A percentile compares a stretch with the other conserved stretches of the same genome.
These are phyloP conservation scores for Arthrobotrys pseudoclavata DNA, from an alignment of 2,329 filamentous ascomycete species.

Conservation along the genomic window DNA sequence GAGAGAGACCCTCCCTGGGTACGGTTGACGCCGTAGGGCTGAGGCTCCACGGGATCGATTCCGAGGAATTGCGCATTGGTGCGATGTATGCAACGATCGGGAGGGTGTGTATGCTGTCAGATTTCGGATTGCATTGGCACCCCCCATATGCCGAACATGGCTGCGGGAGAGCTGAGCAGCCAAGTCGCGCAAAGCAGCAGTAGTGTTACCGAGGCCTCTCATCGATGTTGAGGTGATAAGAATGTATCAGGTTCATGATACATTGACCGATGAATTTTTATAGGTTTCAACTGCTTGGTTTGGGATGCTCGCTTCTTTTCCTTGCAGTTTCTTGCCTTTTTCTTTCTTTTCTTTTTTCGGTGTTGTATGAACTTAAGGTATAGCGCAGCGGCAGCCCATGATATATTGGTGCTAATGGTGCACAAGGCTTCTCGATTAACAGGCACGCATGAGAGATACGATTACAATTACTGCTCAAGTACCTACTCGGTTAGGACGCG, in stretches of 20 bases:
- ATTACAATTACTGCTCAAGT: too few species aligned
- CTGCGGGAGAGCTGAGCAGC: constrained; percentile 16
- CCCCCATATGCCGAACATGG: not conserved
- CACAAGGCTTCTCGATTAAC: too few species aligned
- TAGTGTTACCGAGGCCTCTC: constrained; percentile 35
- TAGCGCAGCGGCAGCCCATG: too few species aligned
- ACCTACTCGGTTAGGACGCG: too few species aligned
- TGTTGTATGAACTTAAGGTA: too few species aligned
- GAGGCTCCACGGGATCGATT: constrained; percentile 54
- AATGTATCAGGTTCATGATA: constrained; percentile 21
- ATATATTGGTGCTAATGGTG: too few species aligned
- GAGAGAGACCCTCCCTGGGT: constrained; percentile 49
- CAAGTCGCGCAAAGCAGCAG: constrained; percentile 38
- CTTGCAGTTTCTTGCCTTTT: not conserved
- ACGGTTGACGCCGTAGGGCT: constrained; percentile 43
- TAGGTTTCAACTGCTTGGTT: not conserved
- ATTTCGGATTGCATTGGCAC: not conserved
- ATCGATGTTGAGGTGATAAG: constrained; percentile 38
- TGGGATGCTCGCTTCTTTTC: constrained; percentile 1
- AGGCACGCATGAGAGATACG: too few species aligned
- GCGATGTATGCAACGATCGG: constrained; percentile 45
- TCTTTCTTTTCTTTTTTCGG: constrained; percentile 4
- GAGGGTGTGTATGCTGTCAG: not conserved
- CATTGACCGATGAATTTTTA: constrained; percentile 13
- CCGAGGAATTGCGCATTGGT: constrained; percentile 35